Base-by-base conservation (phyloP, 225 moss, liverwort and hornwort genomes). In the Marchantia polymorpha region DNA sequence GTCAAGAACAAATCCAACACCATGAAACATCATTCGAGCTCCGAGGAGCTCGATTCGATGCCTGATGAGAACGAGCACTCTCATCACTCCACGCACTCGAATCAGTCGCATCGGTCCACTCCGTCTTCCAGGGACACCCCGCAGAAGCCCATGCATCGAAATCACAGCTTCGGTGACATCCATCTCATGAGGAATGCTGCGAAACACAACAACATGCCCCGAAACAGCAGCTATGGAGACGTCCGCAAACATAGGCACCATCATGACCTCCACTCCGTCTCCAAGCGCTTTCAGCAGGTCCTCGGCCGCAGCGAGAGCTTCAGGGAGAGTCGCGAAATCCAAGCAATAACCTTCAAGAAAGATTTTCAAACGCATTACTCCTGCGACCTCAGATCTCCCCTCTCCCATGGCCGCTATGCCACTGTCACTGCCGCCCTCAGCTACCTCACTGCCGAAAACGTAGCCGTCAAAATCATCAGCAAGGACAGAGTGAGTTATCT, bases 371-470 rank as follows among this genome's bases (percentile, higher is more conserved):
- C 82, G 10, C 80, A 87, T 29, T 87, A 87, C 27, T 58, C 12
- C n/a, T 87, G 82, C 65, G 72, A 87, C 63, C 8, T 84, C 52
- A 1, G 59, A 16, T 50, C 75, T 51, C 87, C 87, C 10, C 77
- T 87, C 16, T 80, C 87, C 2, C 88, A 86, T 71, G 88, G 88
- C 19, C 88, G 86, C 56, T 89, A 89, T 59, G 88, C 86, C 12
- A 82, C 81, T n/a, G 88, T 89, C 22, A 82, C 86, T 20, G 69
- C 74, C 7, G 88, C 86, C 0, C 73, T 73, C 72, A 80, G 78
- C 53, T 83, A 63, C 25, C 61, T 82, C 67, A 89, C 86, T 7
- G 67, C 72, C 29, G 80, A 86, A 70, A 82, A 50, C 16, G 86
- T 89, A 7, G 88, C 88, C 16, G 88, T 89, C 13, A 89, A 89